Percentiles rank a stretch among this genome's conserved stretches.
These are phyloP conservation scores for Ocimum tenuiflorum DNA, from an alignment of 257 asterid genomes.

Conservation along the genomic window DNA sequence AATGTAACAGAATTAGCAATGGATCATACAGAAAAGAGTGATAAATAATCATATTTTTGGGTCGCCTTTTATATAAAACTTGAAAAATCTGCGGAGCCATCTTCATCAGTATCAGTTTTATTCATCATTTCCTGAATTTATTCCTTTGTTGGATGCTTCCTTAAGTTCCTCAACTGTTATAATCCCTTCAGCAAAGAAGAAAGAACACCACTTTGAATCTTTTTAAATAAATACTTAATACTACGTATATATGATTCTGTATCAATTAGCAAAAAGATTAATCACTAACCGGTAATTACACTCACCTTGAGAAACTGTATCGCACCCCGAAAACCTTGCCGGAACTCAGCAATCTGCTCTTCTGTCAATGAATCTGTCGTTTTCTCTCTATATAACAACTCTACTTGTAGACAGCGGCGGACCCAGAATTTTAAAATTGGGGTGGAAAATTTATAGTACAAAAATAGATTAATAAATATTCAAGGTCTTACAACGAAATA, in stretches of 20 bases:
- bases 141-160: slow-evolving; percentile 49
- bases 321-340: slow-evolving; percentile 44
- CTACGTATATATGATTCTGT: not conserved
- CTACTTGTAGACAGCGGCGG: too few relatives aligned
- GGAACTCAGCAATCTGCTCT: slow-evolving; percentile 32
- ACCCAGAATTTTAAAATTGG: too few relatives aligned
- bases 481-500: too few relatives aligned
- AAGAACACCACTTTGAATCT: not conserved
- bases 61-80: slow-evolving; percentile 50
- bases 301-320: slow-evolving; percentile 50
- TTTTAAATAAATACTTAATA: too few relatives aligned
- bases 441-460: too few relatives aligned
- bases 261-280: not conserved
- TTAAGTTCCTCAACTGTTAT: slow-evolving; percentile 50
- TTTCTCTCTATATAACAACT: not conserved
- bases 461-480: too few relatives aligned
- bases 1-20: too few relatives aligned
- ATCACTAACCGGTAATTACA: not conserved
- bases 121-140: slow-evolving; percentile 54
- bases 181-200: slow-evolving; percentile 26
- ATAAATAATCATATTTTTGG: slow-evolving; percentile 45
- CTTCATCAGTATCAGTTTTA: slow-evolving; percentile 44
- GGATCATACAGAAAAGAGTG: too few relatives aligned
- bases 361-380: slow-evolving; percentile 43
- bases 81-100: slow-evolving; percentile 42